Percentiles rank a stretch among this genome's conserved stretches.
These are phyloP conservation scores for Phytophthora citrophthora DNA, from an alignment of 352 stramenopile species.

Conservation along the genomic window DNA sequence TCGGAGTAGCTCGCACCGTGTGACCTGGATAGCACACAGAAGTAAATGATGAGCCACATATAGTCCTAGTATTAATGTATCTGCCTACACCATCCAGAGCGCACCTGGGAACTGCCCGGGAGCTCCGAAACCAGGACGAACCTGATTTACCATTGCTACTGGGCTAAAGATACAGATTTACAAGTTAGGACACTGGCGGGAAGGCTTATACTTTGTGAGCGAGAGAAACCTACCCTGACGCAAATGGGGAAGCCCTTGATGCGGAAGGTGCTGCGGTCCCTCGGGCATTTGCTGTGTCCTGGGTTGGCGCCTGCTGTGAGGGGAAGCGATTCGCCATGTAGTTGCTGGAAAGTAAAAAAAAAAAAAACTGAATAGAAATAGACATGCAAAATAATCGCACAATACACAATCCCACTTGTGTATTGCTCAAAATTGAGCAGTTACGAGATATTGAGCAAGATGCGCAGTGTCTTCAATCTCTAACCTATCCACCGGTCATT, in stretches of 20 bases:
- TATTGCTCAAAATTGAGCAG: no score
- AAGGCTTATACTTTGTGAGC: not conserved
- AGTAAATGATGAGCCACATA: not conserved
- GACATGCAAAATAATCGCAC: no score
- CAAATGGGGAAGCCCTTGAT: constrained; percentile 32
- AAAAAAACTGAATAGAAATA: no score
- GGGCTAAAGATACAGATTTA: constrained; percentile 22
- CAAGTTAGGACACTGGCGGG: constrained; percentile 3
- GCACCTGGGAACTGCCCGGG: constrained; percentile 35
- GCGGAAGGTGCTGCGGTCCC: not conserved
- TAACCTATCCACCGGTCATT: no score
- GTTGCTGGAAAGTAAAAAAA: no score
- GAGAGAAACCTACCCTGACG: constrained; percentile 27
- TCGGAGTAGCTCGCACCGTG: constrained; percentile 49
- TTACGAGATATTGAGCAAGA: no score
- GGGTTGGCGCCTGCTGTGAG: constrained; percentile 11
- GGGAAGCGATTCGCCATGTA: constrained; percentile 28
- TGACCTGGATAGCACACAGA: constrained; percentile 30
- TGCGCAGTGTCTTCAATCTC: no score
- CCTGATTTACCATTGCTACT: constrained; percentile 49
- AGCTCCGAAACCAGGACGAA: constrained; percentile 31
- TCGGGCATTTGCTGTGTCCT: constrained; percentile 7
- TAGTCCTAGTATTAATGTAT: not conserved
- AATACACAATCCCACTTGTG: no score
- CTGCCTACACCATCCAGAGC: not conserved